A percentile compares a stretch with the other conserved stretches of the same genome.
These are phyloP conservation scores for Cardamine resedifolia DNA, from an alignment of 345 rosid genomes.

Conservation along the genomic window DNA sequence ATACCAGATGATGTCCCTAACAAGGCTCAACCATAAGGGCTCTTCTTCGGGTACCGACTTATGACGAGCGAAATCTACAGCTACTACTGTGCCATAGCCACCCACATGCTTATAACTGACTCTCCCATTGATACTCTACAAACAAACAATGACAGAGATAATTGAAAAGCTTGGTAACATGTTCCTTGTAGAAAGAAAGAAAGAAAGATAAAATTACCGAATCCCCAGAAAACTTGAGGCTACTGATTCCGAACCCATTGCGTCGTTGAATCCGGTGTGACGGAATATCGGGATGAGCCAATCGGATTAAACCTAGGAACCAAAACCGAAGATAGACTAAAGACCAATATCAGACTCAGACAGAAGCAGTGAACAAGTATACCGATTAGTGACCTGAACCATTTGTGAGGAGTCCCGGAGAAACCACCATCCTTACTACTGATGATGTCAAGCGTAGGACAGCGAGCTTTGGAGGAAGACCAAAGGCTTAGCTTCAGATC, in stretches of 20 bases:
- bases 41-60: slow-evolving; percentile 40
- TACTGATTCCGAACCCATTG: slow-evolving; percentile 11
- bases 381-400: slow-evolving; percentile 20
- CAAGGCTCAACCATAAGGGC: slow-evolving; percentile 48
- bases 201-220: slow-evolving; percentile 11
- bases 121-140: slow-evolving; percentile 27
- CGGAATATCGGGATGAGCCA: not conserved
- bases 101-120: slow-evolving; percentile 17
- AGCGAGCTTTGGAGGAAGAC: not conserved
- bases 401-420: slow-evolving; percentile 18
- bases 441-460: too few relatives aligned
- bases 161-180: not conserved
- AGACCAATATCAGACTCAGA: not conserved
- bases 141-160: not conserved
- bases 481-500: not conserved
- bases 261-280: slow-evolving; percentile 10
- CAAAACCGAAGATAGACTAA: not conserved
- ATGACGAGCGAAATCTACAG: slow-evolving; percentile 32
- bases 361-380: not conserved
- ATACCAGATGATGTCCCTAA: slow-evolving; percentile 56
- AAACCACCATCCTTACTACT: slow-evolving; percentile 34
- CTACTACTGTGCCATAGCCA: slow-evolving; percentile 5
- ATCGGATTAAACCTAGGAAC: slow-evolving; percentile 17
- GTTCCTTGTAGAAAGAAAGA: too few relatives aligned
- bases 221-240: slow-evolving; percentile 8